Percentiles rank a stretch among this genome's conserved stretches.
Evolutionary conservation across 495 filamentous ascomycete species (phyloP).

Genomic region (Aspergillus ostianus): DNA sequence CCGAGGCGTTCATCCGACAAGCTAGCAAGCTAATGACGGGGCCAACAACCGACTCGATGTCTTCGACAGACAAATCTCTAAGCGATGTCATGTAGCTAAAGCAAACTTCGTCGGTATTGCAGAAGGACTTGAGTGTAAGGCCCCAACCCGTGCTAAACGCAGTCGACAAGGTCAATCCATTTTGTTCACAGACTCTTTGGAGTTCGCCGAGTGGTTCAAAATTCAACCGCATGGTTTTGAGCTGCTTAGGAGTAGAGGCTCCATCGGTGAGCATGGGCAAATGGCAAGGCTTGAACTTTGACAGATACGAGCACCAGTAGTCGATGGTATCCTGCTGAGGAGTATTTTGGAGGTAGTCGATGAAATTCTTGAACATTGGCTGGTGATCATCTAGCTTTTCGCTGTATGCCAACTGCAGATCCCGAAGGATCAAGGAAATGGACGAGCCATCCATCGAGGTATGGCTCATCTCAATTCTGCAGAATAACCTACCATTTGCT

Average conservation of each 20-base stretch:
- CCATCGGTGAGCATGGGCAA: slow-evolving; percentile 50
- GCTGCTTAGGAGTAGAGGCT: slow-evolving; percentile 15
- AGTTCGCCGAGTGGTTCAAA: slow-evolving; percentile 30
- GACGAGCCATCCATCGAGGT: slow-evolving; percentile 51
- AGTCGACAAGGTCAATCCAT: slow-evolving; percentile 50
- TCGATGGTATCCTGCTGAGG: slow-evolving; percentile 40
- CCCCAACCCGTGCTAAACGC: slow-evolving; percentile 55
- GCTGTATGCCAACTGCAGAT: slow-evolving; percentile 49
- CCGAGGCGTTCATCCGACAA: slow-evolving; percentile 44
- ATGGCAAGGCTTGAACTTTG: slow-evolving; percentile 47
- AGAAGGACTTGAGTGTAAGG: slow-evolving; percentile 49
- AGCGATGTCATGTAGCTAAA: slow-evolving; percentile 55
- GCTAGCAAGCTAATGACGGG: slow-evolving; percentile 55
- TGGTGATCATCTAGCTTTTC: slow-evolving; percentile 34
- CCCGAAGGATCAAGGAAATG: slow-evolving; percentile 46
- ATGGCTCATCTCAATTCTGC: slow-evolving; percentile 57
- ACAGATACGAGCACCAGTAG: slow-evolving; percentile 55
- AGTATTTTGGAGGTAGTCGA: slow-evolving; percentile 41
- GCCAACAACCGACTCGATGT: slow-evolving; percentile 48
- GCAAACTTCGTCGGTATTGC: slow-evolving; percentile 48
- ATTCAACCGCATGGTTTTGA: slow-evolving; percentile 37
- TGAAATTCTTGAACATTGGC: slow-evolving; percentile 55
- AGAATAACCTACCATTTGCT: slow-evolving; percentile 38
- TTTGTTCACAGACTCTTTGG: slow-evolving; percentile 43
- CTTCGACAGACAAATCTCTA: slow-evolving; percentile 46